phyloP scores from a whole-genome alignment of 148 eudicot genomes.

The Vaccinium myrtillus region DNA sequence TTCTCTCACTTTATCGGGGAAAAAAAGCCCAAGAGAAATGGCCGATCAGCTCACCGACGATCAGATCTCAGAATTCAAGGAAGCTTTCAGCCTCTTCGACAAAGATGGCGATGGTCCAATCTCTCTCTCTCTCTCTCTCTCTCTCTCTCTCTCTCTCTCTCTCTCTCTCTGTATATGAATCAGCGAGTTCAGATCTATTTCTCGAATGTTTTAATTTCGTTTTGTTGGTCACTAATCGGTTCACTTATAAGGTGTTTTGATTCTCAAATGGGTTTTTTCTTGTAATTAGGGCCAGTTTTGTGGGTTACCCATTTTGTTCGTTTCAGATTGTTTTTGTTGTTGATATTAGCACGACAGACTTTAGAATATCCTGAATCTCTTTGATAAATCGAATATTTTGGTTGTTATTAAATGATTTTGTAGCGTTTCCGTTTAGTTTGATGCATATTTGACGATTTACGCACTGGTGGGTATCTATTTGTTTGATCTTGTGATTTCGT shows the following conservation, averaged over 20 bases:
- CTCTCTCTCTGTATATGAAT: neutral
- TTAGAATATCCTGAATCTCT: neutral
- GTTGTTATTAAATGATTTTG: neutral
- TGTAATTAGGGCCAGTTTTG: neutral
- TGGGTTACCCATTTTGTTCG: neutral
- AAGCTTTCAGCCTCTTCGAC: constrained; percentile 16
- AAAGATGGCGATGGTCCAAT: constrained; percentile 10
- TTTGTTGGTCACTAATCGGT: neutral
- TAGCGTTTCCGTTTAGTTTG: neutral
- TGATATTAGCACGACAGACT: neutral
- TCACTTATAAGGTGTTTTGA: neutral
- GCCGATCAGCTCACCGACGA: constrained; percentile 22
- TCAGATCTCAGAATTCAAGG: constrained; percentile 19
- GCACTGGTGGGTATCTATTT: neutral
- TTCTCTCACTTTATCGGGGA: neutral
- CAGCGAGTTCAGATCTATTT: constrained; percentile 2
- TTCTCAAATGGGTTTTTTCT: neutral
- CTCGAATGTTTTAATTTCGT: neutral
- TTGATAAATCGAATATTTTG: neutral
- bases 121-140: neutral
- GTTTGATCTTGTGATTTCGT: neutral
- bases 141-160: neutral
- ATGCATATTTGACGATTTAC: neutral
- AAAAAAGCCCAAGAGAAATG: neutral
- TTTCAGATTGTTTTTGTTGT: neutral